A percentile compares a stretch with the other conserved stretches of the same genome.
These are phyloP conservation scores for Talaromyces funiculosus DNA, from an alignment of 2,329 filamentous ascomycete genomes.

Conservation along the genomic window DNA sequence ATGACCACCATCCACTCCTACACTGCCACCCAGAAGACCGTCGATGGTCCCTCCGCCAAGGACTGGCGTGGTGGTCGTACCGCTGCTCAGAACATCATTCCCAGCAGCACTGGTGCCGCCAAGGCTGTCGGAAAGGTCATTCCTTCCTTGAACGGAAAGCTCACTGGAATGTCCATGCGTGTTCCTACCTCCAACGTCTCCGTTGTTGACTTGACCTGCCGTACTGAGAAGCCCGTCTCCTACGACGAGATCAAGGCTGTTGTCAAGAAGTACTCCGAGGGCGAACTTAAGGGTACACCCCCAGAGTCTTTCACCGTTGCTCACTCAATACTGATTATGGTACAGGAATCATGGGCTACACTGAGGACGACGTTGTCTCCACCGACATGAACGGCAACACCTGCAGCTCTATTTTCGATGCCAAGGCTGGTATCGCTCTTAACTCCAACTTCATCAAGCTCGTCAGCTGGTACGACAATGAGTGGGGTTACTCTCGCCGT, in stretches of 20 bases:
- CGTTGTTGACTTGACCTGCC: conserved; percentile 93
- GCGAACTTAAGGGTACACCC: conserved; percentile 73
- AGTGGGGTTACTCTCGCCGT: conserved; percentile 99
- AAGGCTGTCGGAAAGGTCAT: conserved; percentile 99
- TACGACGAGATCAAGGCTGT: conserved; percentile 83
- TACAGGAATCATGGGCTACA: conserved; percentile 84
- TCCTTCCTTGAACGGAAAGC: conserved; percentile 95
- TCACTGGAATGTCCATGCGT: conserved; percentile 99
- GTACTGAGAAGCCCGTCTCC: conserved; percentile 75
- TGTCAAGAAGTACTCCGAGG: conserved; percentile 81
- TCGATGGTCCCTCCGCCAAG: conserved; percentile 95
- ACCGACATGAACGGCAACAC: conserved; percentile 88
- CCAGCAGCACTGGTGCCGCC: conserved; percentile 96
- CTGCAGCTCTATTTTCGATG: conserved; percentile 97
- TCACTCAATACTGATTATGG: not conserved
- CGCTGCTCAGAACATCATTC: conserved; percentile 99
- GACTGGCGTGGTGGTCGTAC: conserved; percentile 99
- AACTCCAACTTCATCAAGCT: conserved; percentile 99
- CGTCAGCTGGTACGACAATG: conserved; percentile 98
- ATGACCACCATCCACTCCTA: conserved; percentile 99
- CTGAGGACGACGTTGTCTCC: conserved; percentile 95
- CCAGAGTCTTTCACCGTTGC: too few species aligned
- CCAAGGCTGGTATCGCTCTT: conserved; percentile 96
- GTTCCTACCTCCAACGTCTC: conserved; percentile 98
- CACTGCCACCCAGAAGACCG: conserved; percentile 99